Evolutionary conservation across 2,329 filamentous ascomycete species (phyloP).

Genomic region (Aureobasidium subglaciale): DNA sequence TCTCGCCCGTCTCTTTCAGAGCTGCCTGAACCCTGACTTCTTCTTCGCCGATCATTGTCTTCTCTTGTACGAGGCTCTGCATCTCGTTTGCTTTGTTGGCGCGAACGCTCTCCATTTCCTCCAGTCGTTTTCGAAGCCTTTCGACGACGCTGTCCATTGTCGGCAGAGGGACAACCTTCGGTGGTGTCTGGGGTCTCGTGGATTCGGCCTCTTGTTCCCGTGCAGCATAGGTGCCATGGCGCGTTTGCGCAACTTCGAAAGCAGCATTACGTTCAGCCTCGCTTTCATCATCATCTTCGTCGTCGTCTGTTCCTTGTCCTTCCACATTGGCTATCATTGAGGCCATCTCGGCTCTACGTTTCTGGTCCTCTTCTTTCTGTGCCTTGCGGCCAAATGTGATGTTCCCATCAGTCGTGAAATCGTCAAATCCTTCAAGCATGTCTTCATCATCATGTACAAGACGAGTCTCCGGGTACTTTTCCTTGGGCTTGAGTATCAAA

Average conservation of each 20-base stretch:
- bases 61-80: slow-evolving; percentile 61
- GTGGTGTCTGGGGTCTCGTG: slow-evolving; percentile 52
- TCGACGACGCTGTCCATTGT: slow-evolving; percentile 61
- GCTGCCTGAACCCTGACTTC: slow-evolving; percentile 75
- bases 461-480: slow-evolving; percentile 59
- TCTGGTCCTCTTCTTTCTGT: slow-evolving; percentile 58
- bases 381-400: slow-evolving; percentile 73
- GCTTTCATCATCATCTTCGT: slow-evolving; percentile 61
- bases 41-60: slow-evolving; percentile 57
- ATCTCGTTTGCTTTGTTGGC: slow-evolving; percentile 55
- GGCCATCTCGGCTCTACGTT: slow-evolving; percentile 69
- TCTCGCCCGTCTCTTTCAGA: slow-evolving; percentile 71
- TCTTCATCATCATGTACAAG: slow-evolving; percentile 84
- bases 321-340: slow-evolving; percentile 77
- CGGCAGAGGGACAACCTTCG: slow-evolving; percentile 71
- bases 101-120: slow-evolving; percentile 54
- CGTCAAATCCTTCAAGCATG: slow-evolving; percentile 85
- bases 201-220: slow-evolving; percentile 34
- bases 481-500: slow-evolving; percentile 46
- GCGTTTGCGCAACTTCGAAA: slow-evolving; percentile 80
- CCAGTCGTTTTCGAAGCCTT: slow-evolving; percentile 54
- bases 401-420: slow-evolving; percentile 71
- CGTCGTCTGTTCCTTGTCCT: slow-evolving; percentile 46
- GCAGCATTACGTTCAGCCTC: slow-evolving; percentile 62
- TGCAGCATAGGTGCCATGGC: slow-evolving; percentile 72